Evolutionary conservation across 768 basidiomycete species (phyloP).

Genomic region (Rhizopogon vinicolor): DNA sequence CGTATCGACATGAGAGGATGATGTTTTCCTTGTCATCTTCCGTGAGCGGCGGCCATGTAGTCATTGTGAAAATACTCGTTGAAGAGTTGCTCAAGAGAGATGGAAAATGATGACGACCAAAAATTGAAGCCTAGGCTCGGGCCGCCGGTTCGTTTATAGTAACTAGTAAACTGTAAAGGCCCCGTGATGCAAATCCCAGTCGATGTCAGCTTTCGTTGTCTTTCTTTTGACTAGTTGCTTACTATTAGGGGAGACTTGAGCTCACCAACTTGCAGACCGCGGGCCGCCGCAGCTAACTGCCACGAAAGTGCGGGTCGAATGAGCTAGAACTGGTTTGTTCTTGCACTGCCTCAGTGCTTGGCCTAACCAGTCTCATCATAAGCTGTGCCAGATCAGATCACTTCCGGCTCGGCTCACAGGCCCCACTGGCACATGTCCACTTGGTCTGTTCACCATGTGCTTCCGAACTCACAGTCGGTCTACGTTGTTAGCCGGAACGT

Average conservation of each 20-base stretch:
- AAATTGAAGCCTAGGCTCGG: not conserved
- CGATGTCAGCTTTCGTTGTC: too few species aligned
- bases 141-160: too few species aligned
- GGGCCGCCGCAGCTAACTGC: too few species aligned
- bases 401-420: not conserved
- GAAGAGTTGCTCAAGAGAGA: not conserved
- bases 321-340: too few species aligned
- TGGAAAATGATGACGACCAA: not conserved
- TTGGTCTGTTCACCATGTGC: not conserved
- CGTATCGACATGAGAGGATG: constrained; percentile 82
- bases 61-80: constrained; percentile 1
- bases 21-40: constrained; percentile 66
- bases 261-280: too few species aligned
- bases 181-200: too few species aligned
- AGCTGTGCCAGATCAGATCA: not conserved
- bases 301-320: too few species aligned
- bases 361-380: not conserved
- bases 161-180: too few species aligned
- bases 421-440: not conserved
- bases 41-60: constrained; percentile 22
- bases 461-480: not conserved
- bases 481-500: not conserved
- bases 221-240: too few species aligned
- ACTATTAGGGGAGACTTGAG: too few species aligned
- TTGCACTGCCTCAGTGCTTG: too few species aligned